Conservation (phyloP, 1,284 basidiomycete species). For the Ceratobasidium sp. region DNA sequence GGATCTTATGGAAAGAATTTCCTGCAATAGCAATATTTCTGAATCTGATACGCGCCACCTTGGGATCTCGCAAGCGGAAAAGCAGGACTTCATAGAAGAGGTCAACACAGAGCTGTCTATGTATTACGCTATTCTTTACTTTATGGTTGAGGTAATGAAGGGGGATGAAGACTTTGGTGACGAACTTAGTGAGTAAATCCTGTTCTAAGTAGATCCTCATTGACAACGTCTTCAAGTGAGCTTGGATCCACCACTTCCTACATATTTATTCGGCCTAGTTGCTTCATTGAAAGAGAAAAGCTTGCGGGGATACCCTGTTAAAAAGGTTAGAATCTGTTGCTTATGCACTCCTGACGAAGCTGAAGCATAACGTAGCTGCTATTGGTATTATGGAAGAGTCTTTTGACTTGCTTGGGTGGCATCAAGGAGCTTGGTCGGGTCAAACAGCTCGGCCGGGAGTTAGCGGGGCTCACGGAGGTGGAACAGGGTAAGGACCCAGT, state of each 20-base stretch:
- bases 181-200: slow-evolving; percentile 81
- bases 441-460: slow-evolving; percentile 86
- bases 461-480: slow-evolving; percentile 72
- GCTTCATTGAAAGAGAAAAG: slow-evolving; percentile 92
- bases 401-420: slow-evolving; percentile 93
- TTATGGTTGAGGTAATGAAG: slow-evolving; percentile 91
- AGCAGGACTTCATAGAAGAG: slow-evolving; percentile 83
- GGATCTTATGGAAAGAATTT: slow-evolving; percentile 39
- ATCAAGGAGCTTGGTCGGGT: slow-evolving; percentile 85
- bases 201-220: slow-evolving; percentile 18
- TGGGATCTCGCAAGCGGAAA: slow-evolving; percentile 73
- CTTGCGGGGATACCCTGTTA: slow-evolving; percentile 94
- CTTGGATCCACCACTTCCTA: slow-evolving; percentile 91
- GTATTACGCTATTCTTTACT: slow-evolving; percentile 92
- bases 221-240: slow-evolving; percentile 70
- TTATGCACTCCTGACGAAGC: neutral
- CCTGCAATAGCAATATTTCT: slow-evolving; percentile 69
- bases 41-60: slow-evolving; percentile 76
- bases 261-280: slow-evolving; percentile 91
- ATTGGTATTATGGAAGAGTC: slow-evolving; percentile 95
- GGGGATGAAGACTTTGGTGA: slow-evolving; percentile 93
- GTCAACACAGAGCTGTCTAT: slow-evolving; percentile 91
- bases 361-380: slow-evolving; percentile 69
- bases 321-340: slow-evolving; percentile 70
- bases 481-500: slow-evolving; percentile 63